A percentile compares a stretch with the other conserved stretches of the same genome.
Conservation (phyloP, 331 rosid species). For the Rosa hybrid region DNA sequence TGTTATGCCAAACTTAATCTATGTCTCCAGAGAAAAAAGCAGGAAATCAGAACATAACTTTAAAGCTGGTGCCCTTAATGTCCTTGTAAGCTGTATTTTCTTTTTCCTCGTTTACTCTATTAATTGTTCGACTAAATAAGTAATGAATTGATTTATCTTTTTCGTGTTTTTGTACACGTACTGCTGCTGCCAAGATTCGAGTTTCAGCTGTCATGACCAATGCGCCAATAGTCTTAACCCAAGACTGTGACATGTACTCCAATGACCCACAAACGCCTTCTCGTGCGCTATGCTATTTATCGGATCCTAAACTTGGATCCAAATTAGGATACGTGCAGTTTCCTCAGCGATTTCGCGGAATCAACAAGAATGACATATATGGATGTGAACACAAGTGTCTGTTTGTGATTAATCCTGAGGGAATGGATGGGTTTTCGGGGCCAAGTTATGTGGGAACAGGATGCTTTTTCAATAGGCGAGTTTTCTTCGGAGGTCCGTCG, state of each 20-base stretch:
- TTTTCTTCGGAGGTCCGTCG: slow-evolving; percentile 46
- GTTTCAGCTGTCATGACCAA: slow-evolving; percentile 51
- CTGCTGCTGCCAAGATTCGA: slow-evolving; percentile 32
- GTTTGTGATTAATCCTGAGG: slow-evolving; percentile 24
- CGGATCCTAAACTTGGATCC: slow-evolving; percentile 14
- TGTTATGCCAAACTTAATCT: slow-evolving; percentile 43
- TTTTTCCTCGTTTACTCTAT: background rate
- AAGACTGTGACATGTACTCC: slow-evolving; percentile 48
- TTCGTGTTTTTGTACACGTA: background rate
- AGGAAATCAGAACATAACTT: slow-evolving; percentile 37
- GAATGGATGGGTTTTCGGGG: slow-evolving; percentile 44
- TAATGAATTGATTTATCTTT: background rate
- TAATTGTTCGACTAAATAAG: background rate
- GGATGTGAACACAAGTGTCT: slow-evolving; percentile 19
- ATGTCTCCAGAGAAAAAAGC: slow-evolving; percentile 46
- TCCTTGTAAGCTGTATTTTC: slow-evolving; percentile 23
- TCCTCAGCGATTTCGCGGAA: slow-evolving; percentile 42
- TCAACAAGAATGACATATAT: slow-evolving; percentile 43
- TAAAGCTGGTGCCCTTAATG: slow-evolving; percentile 55
- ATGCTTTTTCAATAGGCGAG: slow-evolving; percentile 35
- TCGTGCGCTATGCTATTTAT: slow-evolving; percentile 39
- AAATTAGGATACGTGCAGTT: slow-evolving; percentile 36
- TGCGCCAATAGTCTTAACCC: slow-evolving; percentile 39
- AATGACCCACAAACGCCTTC: slow-evolving; percentile 40
- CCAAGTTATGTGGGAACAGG: slow-evolving; percentile 38